These are phyloP conservation scores for Tetrapisispora fleetii DNA, from an alignment of 805 yeast species.

Conservation along the genomic window DNA sequence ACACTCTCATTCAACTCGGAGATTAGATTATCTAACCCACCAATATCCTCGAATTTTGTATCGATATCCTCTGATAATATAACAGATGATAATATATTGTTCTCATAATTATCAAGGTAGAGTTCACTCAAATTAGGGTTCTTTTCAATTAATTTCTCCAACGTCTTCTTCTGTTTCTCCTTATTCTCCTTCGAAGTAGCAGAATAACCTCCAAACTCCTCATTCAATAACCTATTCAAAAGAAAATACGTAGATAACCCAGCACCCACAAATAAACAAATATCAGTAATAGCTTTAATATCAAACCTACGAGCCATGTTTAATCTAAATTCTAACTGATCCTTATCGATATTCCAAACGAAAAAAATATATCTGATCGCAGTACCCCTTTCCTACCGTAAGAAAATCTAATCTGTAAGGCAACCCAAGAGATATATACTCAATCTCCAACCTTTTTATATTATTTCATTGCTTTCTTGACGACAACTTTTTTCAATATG, in stretches of 20 bases:
- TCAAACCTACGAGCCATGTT: constrained; percentile 30
- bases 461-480: background rate
- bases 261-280: constrained; percentile 48
- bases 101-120: constrained; percentile 61
- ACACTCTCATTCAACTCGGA: constrained; percentile 85
- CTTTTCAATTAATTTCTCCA: constrained; percentile 45
- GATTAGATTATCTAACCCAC: constrained; percentile 75
- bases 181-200: constrained; percentile 46
- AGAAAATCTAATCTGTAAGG: no score
- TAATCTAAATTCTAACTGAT: background rate
- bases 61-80: constrained; percentile 77
- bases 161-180: constrained; percentile 47
- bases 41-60: constrained; percentile 70
- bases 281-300: constrained; percentile 34
- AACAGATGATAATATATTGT: constrained; percentile 63
- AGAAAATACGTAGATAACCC: constrained; percentile 62
- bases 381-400: no score
- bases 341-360: no score
- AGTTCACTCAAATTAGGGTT: constrained; percentile 48
- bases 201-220: constrained; percentile 34
- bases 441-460: background rate
- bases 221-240: constrained; percentile 36
- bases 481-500: background rate
- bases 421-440: no score
- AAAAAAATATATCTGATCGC: no score